Conservation (phyloP, 2,329 filamentous ascomycete species). For the Didymella glomerata region DNA sequence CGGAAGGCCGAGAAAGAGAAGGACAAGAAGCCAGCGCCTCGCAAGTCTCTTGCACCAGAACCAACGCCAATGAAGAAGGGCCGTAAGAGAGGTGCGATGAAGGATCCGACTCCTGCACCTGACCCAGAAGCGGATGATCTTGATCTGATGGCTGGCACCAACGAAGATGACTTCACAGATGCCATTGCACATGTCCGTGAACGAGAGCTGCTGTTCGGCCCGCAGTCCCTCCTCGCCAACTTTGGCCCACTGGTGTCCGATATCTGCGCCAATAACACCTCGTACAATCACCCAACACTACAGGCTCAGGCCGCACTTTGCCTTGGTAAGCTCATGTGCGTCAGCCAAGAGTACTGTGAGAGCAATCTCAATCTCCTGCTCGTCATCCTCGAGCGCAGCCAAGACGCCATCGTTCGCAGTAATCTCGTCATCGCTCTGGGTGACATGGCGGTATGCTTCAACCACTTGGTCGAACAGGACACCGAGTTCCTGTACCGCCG, state of each 20-base stretch:
- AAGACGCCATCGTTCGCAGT: conserved; percentile 89
- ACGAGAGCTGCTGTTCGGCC: conserved; percentile 82
- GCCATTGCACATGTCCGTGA: conserved; percentile 86
- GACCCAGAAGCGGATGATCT: conserved; percentile 81
- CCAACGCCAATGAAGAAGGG: conserved; percentile 52
- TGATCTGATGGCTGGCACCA: conserved; percentile 95
- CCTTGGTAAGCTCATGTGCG: conserved; percentile 98
- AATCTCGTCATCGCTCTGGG: conserved; percentile 97
- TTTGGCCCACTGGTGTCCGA: conserved; percentile 93
- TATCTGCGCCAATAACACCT: conserved; percentile 89
- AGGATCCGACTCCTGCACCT: conserved; percentile 56
- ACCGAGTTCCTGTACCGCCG: conserved; percentile 97
- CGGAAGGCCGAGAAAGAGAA: conserved; percentile 91
- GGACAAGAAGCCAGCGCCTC: conserved; percentile 67
- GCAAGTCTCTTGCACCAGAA: conserved; percentile 43
- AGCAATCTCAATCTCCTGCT: conserved; percentile 90
- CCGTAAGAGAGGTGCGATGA: conserved; percentile 50
- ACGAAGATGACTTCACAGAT: conserved; percentile 91
- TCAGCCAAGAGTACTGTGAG: conserved; percentile 96
- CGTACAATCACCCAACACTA: conserved; percentile 86
- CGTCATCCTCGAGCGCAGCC: conserved; percentile 95
- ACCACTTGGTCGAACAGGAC: conserved; percentile 98
- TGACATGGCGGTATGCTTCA: conserved; percentile 99
- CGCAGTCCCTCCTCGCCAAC: conserved; percentile 82
- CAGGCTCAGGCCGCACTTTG: conserved; percentile 94